Base-by-base conservation (phyloP, 768 basidiomycete species). In the Crepidotus variabilis region DNA sequence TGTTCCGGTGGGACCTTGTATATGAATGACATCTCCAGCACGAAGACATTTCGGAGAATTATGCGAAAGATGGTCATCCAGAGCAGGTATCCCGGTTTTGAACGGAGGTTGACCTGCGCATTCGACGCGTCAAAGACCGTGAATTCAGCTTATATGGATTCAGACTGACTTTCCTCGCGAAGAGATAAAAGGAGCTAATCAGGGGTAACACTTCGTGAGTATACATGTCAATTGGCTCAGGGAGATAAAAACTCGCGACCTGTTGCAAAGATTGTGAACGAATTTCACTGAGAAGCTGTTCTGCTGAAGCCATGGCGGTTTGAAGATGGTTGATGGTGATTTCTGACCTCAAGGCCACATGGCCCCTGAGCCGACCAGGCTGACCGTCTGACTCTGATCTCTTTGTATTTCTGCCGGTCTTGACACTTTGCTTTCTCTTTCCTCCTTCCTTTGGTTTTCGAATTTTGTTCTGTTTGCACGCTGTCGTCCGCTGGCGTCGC, bases 1-100 rank as follows among this genome's bases (percentile, higher is more conserved):
- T 6, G 86, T 84, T 23, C 77, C 79, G 3, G 90, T 74, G 1
- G 85, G 80, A 1, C 92, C 92, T 69, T 92, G 87, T 20, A 94
- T 76, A 69, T 90, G 87, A 60, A 93, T 71, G 39, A 89, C 77
- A 66, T 91, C 86, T 34, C 87, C 87, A 47, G 76, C 73, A 64
- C 33, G 51, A 51, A 57, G 22, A 33, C 24, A n/a, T 28, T 22
- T 43, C 39, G 51, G 51, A 22, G 47, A 23, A 24, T 51, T 54
- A 28, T 39, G 45, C 36, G 45, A 59, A 57, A 71, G 59, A 57
- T 71, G 66, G 14, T 63, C 59, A 61, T 79, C 77, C 45, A 77
- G 63, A 13, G 61, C 61, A 16, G 72, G 63, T 24, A 77, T 67
- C 16, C 63, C 60, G 24, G 73, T 72, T 48, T 62, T 57, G 50